phyloP scores from a whole-genome alignment of 2,329 filamentous ascomycete genomes.

The Arthrobotrys entomopaga region DNA sequence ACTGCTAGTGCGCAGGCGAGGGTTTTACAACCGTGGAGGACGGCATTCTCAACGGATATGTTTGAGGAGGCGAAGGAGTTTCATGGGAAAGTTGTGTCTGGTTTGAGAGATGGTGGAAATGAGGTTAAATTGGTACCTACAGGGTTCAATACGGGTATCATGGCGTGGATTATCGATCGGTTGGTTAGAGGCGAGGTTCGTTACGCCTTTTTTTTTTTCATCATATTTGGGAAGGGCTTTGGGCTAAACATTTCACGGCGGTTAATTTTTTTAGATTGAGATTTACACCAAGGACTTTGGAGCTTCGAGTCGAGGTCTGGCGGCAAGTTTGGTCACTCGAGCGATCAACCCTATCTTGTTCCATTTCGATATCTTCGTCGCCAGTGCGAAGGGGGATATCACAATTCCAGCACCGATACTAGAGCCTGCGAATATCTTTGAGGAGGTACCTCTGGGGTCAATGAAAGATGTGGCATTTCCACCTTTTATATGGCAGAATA shows the following conservation, averaged over 20 bases:
- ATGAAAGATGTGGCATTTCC: slow-evolving; percentile 47
- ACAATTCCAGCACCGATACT: slow-evolving; percentile 24
- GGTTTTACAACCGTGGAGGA: slow-evolving; percentile 47
- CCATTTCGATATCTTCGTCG: slow-evolving; percentile 46
- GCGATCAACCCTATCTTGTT: slow-evolving; percentile 46
- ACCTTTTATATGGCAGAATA: slow-evolving; percentile 53
- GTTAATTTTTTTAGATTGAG: slow-evolving; percentile 28
- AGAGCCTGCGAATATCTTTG: slow-evolving; percentile 25
- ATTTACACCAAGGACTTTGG: slow-evolving; percentile 47
- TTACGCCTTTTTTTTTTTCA: neutral
- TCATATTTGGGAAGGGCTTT: neutral
- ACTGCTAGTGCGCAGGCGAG: slow-evolving; percentile 51
- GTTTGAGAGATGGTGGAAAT: neutral
- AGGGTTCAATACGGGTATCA: slow-evolving; percentile 24
- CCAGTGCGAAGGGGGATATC: neutral
- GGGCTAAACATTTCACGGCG: neutral
- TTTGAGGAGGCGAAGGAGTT: slow-evolving; percentile 45
- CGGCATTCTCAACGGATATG: slow-evolving; percentile 28
- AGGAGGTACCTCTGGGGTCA: slow-evolving; percentile 32
- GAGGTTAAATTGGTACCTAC: slow-evolving; percentile 37
- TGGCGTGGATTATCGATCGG: slow-evolving; percentile 49
- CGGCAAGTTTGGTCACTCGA: slow-evolving; percentile 44
- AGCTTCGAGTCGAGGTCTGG: slow-evolving; percentile 27
- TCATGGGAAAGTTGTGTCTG: slow-evolving; percentile 12
- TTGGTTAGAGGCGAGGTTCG: slow-evolving; percentile 47